A percentile compares a stretch with the other conserved stretches of the same genome.
Evolutionary conservation across 257 asterid species (phyloP).

Genomic region (Scutellaria minor): DNA sequence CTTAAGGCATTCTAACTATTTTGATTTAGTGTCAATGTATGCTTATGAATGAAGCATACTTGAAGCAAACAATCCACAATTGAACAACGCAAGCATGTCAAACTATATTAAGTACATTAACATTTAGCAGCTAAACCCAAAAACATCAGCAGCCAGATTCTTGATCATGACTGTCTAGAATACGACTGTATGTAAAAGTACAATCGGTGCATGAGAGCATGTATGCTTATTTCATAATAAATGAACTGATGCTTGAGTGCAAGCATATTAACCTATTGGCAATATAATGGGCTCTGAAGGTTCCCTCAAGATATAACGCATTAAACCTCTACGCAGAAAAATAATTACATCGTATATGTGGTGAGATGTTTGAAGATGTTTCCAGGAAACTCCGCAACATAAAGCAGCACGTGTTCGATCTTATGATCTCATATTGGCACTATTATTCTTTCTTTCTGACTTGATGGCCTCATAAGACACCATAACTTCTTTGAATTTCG

Average conservation of each 20-base stretch:
- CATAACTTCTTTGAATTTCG: constrained; percentile 83
- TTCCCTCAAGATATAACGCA: neutral
- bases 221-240: no score
- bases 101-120: constrained; percentile 24
- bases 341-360: neutral
- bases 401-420: neutral
- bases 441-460: constrained; percentile 63
- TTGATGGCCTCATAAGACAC: constrained; percentile 60
- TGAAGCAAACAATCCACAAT: no score
- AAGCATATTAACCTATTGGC: no score
- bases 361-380: constrained; percentile 14
- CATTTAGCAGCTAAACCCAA: constrained; percentile 13
- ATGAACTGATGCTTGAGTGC: no score
- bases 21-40: no score
- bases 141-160: constrained; percentile 32
- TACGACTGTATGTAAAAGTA: neutral
- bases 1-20: no score
- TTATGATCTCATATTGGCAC: constrained; percentile 27
- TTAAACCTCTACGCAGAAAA: constrained; percentile 20
- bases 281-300: constrained; percentile 11
- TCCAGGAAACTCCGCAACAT: neutral
- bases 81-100: neutral
- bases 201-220: no score
- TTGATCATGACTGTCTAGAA: constrained; percentile 31
- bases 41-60: no score